Conservation (phyloP, 1,284 basidiomycete species). For the Cutaneotrichosporon sp. region DNA sequence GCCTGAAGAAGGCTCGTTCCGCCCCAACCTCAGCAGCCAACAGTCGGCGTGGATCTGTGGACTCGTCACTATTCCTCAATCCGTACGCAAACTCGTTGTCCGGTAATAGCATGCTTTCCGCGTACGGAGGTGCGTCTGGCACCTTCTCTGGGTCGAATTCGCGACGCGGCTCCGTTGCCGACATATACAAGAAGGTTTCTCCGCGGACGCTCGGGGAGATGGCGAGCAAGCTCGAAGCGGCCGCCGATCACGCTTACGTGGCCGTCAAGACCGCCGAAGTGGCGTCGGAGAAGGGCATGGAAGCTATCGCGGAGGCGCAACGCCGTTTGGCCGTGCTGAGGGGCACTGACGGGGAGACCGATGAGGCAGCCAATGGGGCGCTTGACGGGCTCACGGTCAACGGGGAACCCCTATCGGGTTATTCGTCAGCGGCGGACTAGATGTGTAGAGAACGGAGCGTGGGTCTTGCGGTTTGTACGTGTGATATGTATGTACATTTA, state of each 20-base stretch:
- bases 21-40: background rate
- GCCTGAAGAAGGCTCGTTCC: no score
- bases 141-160: background rate
- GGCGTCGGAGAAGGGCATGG: background rate
- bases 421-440: background rate
- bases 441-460: no score
- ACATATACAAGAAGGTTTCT: background rate
- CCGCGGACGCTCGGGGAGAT: background rate
- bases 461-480: no score
- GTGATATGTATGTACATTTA: no score
- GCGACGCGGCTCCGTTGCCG: background rate
- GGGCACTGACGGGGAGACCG: no score
- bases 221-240: background rate
- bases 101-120: no score
- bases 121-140: no score
- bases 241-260: background rate
- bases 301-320: background rate
- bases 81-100: no score
- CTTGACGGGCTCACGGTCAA: no score
- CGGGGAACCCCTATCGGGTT: no score
- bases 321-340: no score
- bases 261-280: background rate
- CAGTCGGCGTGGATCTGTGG: background rate
- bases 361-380: background rate
- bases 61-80: no score